Evolutionary conservation across 2,329 filamentous ascomycete species (phyloP).

Genomic region (Penicillium olsonii): DNA sequence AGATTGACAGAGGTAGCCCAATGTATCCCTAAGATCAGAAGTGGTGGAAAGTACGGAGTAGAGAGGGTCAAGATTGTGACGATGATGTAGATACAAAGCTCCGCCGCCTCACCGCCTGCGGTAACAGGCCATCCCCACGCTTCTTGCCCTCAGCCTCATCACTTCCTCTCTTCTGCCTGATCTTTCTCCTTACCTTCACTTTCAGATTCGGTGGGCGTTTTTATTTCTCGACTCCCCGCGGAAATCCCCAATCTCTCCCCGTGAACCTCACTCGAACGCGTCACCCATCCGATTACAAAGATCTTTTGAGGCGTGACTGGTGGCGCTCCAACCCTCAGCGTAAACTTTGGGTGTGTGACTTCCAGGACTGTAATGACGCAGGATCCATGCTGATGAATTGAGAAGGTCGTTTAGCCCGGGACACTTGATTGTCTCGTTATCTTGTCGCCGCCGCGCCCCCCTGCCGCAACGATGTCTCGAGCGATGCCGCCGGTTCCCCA

Average conservation of each 20-base stretch:
- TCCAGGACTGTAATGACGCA: neutral
- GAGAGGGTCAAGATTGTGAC: too few species aligned
- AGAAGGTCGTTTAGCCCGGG: constrained; percentile 4
- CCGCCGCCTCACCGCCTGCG: constrained; percentile 27
- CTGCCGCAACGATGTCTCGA: constrained; percentile 36
- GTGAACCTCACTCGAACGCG: neutral
- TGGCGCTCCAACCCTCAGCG: constrained; percentile 16
- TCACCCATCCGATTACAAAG: neutral
- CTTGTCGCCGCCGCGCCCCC: neutral
- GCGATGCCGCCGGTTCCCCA: constrained; percentile 49
- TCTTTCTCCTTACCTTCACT: constrained; percentile 7
- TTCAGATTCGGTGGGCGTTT: neutral
- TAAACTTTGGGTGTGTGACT: neutral
- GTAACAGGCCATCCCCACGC: constrained; percentile 21
- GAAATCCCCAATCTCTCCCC: neutral
- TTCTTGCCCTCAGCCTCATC: constrained; percentile 23
- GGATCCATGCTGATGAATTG: neutral
- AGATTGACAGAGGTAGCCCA: too few species aligned
- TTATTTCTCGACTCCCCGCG: neutral
- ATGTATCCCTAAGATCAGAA: too few species aligned
- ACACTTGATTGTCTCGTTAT: constrained; percentile 2
- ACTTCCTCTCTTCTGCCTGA: constrained; percentile 20
- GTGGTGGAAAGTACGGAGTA: too few species aligned
- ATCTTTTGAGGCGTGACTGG: constrained; percentile 17
- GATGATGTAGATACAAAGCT: constrained; percentile 17